Base-by-base conservation (phyloP, 495 filamentous ascomycete genomes). In the Penicillium robsamsonii region DNA sequence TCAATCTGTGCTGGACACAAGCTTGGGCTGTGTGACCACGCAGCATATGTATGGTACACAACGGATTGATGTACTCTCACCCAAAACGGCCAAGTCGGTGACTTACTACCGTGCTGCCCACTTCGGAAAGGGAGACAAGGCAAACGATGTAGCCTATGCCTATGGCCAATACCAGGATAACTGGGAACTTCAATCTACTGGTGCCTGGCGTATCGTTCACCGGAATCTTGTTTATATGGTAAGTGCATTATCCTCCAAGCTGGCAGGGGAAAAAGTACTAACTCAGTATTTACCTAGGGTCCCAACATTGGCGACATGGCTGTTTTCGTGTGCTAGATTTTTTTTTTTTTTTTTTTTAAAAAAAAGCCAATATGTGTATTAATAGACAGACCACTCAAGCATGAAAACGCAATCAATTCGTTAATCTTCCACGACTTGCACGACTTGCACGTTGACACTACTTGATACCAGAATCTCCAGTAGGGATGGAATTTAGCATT, bases 141-240 rank as follows among this genome's bases (percentile, higher is more conserved):
- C 41, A 5, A 68, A 55, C 11, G 50, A 69, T 33, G 65, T 67
- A 2, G 27, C 58, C 24, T 69, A 64, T 38, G 58, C 69, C 4
- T 69, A 69, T 57, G 71, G 67, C 10, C 64, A 72, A 50, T 72
- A 69, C 53, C 60, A 68, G 57, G 70, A 75, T 59, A 56, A 48
- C 9, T 67, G 59, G 65, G 30, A 57, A 10, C 53, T 53, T 53
- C 42, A 58, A n/a, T 6, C 12, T 27, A 35, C 24, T 51, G 64
- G 52, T 55, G 53, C 45, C 1, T 67, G 64, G 64, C 47, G 61
- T 7, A 65, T 67, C 53, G 51, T 43, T 15, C 43, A 62, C 52
- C 58, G 64, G 11, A 67, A 65, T 35, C 33, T 74, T 54, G 70
- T 71, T 25, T 74, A 73, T 49, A 74, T 71, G 70, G 71, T 72